These are phyloP conservation scores for Eucalyptus pumila DNA, from an alignment of 345 rosid species.

Conservation along the genomic window DNA sequence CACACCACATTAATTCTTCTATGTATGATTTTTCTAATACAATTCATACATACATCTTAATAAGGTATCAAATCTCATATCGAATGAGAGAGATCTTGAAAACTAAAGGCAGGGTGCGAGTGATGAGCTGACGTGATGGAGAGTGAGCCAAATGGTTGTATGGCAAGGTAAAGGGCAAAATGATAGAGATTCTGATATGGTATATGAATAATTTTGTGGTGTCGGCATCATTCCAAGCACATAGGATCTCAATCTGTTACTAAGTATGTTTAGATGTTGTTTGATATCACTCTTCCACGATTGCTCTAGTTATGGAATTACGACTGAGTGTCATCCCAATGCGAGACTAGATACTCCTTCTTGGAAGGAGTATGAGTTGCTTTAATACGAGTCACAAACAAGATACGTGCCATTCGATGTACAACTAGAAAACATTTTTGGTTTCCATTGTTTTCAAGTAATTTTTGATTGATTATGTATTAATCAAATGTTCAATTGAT, in stretches of 20 bases:
- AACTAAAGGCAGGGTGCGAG: background rate
- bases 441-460: background rate
- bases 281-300: background rate
- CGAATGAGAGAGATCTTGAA: background rate
- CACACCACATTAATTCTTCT: too few relatives aligned
- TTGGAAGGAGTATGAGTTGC: background rate
- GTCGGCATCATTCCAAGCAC: background rate
- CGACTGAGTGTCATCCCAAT: background rate
- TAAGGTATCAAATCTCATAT: background rate
- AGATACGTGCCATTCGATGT: fast-evolving
- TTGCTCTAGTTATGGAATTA: background rate
- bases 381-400: background rate
- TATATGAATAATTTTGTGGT: background rate
- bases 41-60: too few relatives aligned
- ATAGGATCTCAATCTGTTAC: background rate
- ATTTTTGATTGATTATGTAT: background rate
- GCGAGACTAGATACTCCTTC: background rate
- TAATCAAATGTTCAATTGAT: background rate
- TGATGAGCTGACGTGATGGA: background rate
- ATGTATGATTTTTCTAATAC: too few relatives aligned
- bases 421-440: background rate
- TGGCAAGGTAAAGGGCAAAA: background rate
- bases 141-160: background rate
- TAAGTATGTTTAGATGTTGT: background rate
- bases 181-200: background rate